Evolutionary conservation across 2,329 filamentous ascomycete genomes (phyloP).

Genomic region (Stachybotrys elegans): DNA sequence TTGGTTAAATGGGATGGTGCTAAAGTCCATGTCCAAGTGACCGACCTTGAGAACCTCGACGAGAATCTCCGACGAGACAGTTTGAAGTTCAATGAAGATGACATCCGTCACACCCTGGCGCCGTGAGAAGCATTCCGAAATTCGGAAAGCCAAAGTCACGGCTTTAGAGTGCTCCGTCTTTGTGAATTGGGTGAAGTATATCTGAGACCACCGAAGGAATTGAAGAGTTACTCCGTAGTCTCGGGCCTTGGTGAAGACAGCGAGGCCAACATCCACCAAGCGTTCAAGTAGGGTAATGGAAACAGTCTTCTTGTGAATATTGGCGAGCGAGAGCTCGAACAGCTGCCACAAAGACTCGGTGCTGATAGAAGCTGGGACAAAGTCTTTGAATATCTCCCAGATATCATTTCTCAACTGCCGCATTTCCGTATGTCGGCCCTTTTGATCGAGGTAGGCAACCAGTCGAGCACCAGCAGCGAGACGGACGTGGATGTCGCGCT

Average conservation of each 20-base stretch:
- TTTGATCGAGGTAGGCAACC: conserved; percentile 1
- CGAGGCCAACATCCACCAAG: conserved; percentile 6
- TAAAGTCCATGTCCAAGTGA: conserved; percentile 6
- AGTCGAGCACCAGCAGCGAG: conserved; percentile 7
- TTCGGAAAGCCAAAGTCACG: conserved; percentile 6
- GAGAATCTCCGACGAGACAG: conserved; percentile 7
- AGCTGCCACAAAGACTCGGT: conserved; percentile 8
- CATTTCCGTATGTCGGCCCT: conserved; percentile 5
- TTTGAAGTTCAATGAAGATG: conserved; percentile 5
- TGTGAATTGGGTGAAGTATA: conserved; percentile 6
- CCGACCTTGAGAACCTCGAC: conserved; percentile 7
- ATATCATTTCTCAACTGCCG: conserved; percentile 1
- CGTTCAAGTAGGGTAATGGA: conserved; percentile 5
- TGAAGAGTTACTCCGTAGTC: conserved; percentile 5
- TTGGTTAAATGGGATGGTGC: conserved; percentile 5
- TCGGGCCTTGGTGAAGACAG: conserved; percentile 4
- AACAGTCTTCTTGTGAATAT: conserved; percentile 5
- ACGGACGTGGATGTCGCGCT: conserved; percentile 5
- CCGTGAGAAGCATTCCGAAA: conserved; percentile 6
- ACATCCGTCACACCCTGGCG: not conserved
- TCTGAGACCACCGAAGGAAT: conserved; percentile 4
- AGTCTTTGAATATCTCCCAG: conserved; percentile 8
- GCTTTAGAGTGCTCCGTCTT: conserved; percentile 6
- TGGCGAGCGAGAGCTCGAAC: conserved; percentile 5
- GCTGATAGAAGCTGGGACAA: not conserved